Evolutionary conservation across 2,329 filamentous ascomycete species (phyloP), one percentile per base, ranked within the genome.

Genomic region (Cladophialophora bantiana): DNA sequence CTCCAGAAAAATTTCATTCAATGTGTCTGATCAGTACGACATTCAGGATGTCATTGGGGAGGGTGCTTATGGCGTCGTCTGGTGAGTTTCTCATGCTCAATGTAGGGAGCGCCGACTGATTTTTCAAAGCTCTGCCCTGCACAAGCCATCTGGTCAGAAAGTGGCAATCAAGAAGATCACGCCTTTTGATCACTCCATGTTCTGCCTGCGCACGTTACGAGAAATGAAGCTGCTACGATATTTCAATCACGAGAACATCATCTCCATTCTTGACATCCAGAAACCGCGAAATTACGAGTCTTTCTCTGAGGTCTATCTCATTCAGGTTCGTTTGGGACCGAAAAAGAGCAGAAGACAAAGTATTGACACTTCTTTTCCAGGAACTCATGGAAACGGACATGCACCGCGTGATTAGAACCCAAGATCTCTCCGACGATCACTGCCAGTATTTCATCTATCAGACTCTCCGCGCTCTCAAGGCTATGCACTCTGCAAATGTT

Each of bases 401-500:
- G 95, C 95, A 99, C 81, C 89, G 95, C 73, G 95, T 99, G 72
- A 99, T 99, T 77, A 93, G 95, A 74, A 99, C 95, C 45, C 95
- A 99, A 82, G 95, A 99, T 77, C 88, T 99, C 54, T 98, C 95
- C 42, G 95, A 99, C 80, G 95, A 99, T 79, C 95, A 99, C 81
- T 99, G 95, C 87, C 95, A 99, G 81, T 99, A 99, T 84, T 99
- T 99, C 83, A 99, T 99, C 82, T 99, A 99, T 85, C 95, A 99
- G 83, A 99, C 95, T 1, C 88, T 99, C 66, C 93, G 95, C 75
- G 95, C 94, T 10, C 85, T 99, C 75, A 99, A 99, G 85, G 95
- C 95, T 45, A 98, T 99, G 94, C 95, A 99, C 83, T 98, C 95
- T 13, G 95, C 95, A 71, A 98, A 99, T 76, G 95, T 99, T 56